These are phyloP conservation scores for Xylaria sp. DNA, from an alignment of 495 filamentous ascomycete species.

Conservation along the genomic window DNA sequence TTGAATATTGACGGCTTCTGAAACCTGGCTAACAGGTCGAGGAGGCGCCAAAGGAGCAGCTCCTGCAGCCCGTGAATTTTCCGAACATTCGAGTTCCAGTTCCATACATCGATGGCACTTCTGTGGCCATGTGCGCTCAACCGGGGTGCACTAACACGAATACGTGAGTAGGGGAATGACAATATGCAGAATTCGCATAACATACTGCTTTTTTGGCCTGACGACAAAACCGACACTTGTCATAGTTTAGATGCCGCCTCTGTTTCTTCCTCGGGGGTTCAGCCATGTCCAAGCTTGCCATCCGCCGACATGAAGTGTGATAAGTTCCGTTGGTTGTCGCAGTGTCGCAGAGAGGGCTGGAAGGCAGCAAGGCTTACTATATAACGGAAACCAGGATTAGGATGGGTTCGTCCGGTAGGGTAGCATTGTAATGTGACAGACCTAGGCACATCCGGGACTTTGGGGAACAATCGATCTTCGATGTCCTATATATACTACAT, in stretches of 20 bases:
- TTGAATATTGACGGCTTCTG: background rate
- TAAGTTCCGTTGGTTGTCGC: background rate
- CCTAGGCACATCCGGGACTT: no score
- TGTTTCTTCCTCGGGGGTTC: slow-evolving; percentile 8
- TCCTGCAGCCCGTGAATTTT: slow-evolving; percentile 9
- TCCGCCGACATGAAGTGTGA: background rate
- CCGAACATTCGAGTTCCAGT: slow-evolving; percentile 10
- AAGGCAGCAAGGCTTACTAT: background rate
- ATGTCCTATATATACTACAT: no score
- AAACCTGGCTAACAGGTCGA: background rate
- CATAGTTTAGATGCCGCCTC: background rate
- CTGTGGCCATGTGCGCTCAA: slow-evolving; percentile 2
- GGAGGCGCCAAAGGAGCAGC: background rate
- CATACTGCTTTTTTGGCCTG: background rate
- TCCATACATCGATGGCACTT: slow-evolving; percentile 8
- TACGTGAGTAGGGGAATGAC: background rate
- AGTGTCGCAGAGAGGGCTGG: slow-evolving; percentile 11
- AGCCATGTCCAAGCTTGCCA: background rate
- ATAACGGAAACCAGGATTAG: no score
- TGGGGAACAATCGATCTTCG: no score
- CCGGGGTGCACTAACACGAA: background rate
- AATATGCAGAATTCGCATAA: background rate
- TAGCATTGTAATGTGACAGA: no score
- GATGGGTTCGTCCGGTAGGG: no score
- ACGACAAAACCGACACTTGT: slow-evolving; percentile 16